Evolutionary conservation across 169 alveolate genomes (phyloP).

Genomic region (Condylostoma magnum): DNA sequence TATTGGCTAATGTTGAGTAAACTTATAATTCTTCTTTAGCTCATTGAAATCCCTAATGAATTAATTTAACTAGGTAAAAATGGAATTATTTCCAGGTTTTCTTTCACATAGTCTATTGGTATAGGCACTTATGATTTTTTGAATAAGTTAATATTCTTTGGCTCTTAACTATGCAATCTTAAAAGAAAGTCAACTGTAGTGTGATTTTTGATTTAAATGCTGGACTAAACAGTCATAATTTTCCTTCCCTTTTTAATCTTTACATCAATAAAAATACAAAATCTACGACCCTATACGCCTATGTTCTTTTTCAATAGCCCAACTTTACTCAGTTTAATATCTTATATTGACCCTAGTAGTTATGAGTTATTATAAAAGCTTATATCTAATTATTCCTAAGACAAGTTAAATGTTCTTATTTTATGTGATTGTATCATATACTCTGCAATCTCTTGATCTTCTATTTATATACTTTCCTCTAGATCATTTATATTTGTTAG

Average conservation of each 20-base stretch:
- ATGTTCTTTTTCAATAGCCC: background rate
- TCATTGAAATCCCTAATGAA: no score
- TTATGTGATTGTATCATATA: background rate
- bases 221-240: background rate
- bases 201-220: background rate
- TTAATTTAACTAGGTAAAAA: no score
- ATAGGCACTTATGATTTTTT: no score
- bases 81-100: no score
- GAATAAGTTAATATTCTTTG: no score
- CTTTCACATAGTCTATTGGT: no score
- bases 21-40: no score
- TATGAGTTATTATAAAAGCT: background rate
- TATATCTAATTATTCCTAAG: constrained; percentile 1
- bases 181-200: constrained; percentile 14
- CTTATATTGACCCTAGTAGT: background rate
- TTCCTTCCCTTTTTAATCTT: background rate
- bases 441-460: background rate
- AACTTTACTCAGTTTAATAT: constrained; percentile 13
- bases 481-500: background rate
- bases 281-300: background rate
- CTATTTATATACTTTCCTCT: background rate
- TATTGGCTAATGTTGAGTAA: no score
- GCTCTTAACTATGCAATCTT: no score
- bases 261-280: constrained; percentile 8
- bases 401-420: constrained; percentile 14